phyloP scores from a whole-genome alignment of 164 flowering plant genomes.

The Echeveria elegans region DNA sequence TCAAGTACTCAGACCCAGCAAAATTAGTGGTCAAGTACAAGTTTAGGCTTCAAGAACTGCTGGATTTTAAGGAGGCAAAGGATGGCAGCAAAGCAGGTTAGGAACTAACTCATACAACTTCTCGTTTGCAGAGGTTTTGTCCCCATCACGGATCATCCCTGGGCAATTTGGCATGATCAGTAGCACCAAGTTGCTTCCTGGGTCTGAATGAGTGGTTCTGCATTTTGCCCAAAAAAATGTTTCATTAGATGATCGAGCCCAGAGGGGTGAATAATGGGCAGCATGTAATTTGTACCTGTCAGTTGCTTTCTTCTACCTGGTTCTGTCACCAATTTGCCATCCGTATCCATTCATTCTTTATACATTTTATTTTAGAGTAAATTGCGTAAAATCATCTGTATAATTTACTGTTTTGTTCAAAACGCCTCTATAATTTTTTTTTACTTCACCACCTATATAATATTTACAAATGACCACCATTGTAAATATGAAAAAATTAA shows the following conservation, averaged over 20 bases:
- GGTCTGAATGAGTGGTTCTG: conserved; percentile 22
- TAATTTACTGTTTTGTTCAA: no score
- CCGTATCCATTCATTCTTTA: not conserved
- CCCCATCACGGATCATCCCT: conserved; percentile 72
- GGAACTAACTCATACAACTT: conserved; percentile 71
- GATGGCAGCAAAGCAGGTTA: conserved; percentile 89
- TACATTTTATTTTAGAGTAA: no score
- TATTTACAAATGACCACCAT: no score
- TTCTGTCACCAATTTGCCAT: not conserved
- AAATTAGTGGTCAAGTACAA: conserved; percentile 75
- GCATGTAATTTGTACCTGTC: not conserved
- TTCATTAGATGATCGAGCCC: not conserved
- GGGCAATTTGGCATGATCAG: conserved; percentile 46
- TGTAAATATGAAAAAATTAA: no score
- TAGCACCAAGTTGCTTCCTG: conserved; percentile 54
- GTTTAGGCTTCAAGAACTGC: conserved; percentile 70
- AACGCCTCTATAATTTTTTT: no score
- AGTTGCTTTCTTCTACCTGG: not conserved
- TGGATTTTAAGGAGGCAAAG: conserved; percentile 77
- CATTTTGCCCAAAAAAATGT: not conserved
- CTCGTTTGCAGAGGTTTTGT: conserved; percentile 55
- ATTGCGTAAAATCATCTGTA: no score
- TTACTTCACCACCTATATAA: no score
- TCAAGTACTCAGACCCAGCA: conserved; percentile 76
- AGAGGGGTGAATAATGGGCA: not conserved